A percentile compares a stretch with the other conserved stretches of the same genome.
Conservation (phyloP, 257 asterid species). For the Petrea volubilis region DNA sequence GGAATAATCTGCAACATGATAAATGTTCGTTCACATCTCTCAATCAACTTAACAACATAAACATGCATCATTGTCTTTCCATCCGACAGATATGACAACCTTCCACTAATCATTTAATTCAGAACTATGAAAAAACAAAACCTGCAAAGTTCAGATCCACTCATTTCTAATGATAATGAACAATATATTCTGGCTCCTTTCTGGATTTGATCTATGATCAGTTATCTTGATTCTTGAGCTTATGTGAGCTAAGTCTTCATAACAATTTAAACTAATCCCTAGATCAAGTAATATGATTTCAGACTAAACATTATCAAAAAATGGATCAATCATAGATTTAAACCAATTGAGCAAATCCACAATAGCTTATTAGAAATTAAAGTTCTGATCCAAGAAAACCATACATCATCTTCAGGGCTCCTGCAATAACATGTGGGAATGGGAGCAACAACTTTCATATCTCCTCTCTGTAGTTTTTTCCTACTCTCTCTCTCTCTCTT, state of each 20-base stretch:
- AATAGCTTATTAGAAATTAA: neutral
- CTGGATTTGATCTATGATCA: neutral
- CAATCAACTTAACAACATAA: neutral
- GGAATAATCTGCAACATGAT: conserved; percentile 53
- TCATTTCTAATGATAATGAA: neutral
- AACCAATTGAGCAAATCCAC: neutral
- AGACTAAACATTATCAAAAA: neutral
- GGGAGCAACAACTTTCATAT: neutral
- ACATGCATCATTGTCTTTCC: neutral
- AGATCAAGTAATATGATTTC: neutral
- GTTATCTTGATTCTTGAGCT: neutral
- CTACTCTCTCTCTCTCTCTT: neutral
- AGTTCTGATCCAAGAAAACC: neutral
- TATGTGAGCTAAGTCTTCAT: neutral
- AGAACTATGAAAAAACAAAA: neutral
- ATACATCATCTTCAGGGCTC: neutral
- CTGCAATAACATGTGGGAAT: neutral
- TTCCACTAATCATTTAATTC: neutral
- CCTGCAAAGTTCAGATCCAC: neutral
- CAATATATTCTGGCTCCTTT: too few relatives aligned
- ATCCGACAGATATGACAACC: neutral
- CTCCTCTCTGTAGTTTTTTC: too few relatives aligned
- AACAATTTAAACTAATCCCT: neutral
- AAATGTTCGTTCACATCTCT: too few relatives aligned
- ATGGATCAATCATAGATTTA: neutral